Evolutionary conservation across 176 grass and related monocot genomes (phyloP).

Genomic region (Bothriochloa decipiens): DNA sequence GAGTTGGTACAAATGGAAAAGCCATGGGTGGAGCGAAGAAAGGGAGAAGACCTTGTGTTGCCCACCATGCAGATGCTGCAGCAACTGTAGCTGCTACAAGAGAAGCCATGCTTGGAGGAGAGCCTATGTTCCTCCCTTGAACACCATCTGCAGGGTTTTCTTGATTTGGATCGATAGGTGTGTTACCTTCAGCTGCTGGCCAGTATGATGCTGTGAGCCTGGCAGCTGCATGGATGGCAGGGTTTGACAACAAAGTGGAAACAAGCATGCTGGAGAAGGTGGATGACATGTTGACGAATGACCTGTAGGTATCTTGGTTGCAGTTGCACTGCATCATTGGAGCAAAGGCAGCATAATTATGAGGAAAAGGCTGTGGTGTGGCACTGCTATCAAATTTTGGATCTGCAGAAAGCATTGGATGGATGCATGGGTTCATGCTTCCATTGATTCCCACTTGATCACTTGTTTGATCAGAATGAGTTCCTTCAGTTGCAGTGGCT

Average conservation of each 20-base stretch:
- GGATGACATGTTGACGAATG: slow-evolving; percentile 68
- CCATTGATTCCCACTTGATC: slow-evolving; percentile 42
- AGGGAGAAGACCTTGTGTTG: slow-evolving; percentile 88
- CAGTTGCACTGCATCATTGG: slow-evolving; percentile 60
- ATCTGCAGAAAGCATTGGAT: slow-evolving; percentile 44
- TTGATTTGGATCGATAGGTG: slow-evolving; percentile 45
- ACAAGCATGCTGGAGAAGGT: slow-evolving; percentile 79
- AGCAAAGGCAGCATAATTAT: slow-evolving; percentile 52
- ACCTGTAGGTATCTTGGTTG: slow-evolving; percentile 69
- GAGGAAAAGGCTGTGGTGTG: slow-evolving; percentile 47
- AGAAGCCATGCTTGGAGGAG: slow-evolving; percentile 69
- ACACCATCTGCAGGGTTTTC: slow-evolving; percentile 49
- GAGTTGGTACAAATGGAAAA: slow-evolving; percentile 57
- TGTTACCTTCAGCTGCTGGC: slow-evolving; percentile 55
- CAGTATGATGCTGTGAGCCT: slow-evolving; percentile 84
- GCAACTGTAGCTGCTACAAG: slow-evolving; percentile 80
- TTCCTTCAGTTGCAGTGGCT: slow-evolving; percentile 41
- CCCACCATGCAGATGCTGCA: slow-evolving; percentile 96
- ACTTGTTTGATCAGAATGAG: slow-evolving; percentile 34
- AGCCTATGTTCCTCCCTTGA: slow-evolving; percentile 48
- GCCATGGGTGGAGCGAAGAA: slow-evolving; percentile 58
- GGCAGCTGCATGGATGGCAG: slow-evolving; percentile 72
- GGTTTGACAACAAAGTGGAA: slow-evolving; percentile 87
- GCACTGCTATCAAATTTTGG: slow-evolving; percentile 44
- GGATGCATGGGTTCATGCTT: slow-evolving; percentile 45